phyloP scores from a whole-genome alignment of 2,329 filamentous ascomycete species.

The Aureobasidium sp. region DNA sequence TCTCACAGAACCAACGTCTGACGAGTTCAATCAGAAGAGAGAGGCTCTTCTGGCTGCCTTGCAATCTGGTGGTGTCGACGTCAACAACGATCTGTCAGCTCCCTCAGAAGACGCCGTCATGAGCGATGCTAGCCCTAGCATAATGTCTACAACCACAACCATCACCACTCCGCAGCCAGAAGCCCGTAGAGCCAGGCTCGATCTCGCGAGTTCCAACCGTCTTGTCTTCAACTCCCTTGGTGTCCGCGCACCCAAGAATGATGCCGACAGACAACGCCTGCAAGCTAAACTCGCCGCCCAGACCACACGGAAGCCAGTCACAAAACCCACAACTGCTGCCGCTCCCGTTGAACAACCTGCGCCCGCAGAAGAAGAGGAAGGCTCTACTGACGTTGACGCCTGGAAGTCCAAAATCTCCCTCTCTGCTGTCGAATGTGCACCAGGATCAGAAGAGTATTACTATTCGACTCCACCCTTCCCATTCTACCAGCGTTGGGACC shows the following conservation, averaged over 20 bases:
- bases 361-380: conserved; percentile 21
- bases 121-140: neutral
- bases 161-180: conserved; percentile 14
- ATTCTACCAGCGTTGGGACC: conserved; percentile 79
- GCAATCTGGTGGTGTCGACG: conserved; percentile 46
- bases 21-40: conserved; percentile 45
- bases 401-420: conserved; percentile 73
- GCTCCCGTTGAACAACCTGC: conserved; percentile 26
- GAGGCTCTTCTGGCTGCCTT: conserved; percentile 47
- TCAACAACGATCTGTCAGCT: conserved; percentile 21
- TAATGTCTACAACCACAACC: neutral
- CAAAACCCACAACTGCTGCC: neutral
- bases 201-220: conserved; percentile 57
- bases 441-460: conserved; percentile 50
- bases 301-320: conserved; percentile 12
- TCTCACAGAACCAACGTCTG: conserved; percentile 25
- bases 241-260: conserved; percentile 59
- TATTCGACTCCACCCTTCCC: conserved; percentile 79
- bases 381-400: conserved; percentile 47
- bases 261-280: conserved; percentile 59
- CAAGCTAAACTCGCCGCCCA: conserved; percentile 44
- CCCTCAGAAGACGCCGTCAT: neutral
- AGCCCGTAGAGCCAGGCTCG: conserved; percentile 39
- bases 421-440: conserved; percentile 74
- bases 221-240: conserved; percentile 68